phyloP scores from a whole-genome alignment of 2,329 filamentous ascomycete species.

The Pyrenophora graminea region DNA sequence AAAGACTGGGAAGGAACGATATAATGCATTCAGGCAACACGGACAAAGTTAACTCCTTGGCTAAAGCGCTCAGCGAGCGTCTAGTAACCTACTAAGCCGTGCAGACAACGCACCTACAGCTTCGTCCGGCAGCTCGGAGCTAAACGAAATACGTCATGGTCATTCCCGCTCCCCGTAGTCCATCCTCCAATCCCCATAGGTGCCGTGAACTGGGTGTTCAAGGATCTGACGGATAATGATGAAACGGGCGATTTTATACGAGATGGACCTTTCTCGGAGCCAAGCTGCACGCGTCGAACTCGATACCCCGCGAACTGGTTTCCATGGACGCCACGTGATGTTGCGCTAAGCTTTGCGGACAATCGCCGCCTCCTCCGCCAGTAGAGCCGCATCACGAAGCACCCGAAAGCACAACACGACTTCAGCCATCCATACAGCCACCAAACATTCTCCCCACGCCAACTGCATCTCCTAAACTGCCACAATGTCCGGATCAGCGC shows the following conservation, averaged over 20 bases:
- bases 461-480: background rate
- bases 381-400: conserved; percentile 25
- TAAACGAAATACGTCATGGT: conserved; percentile 25
- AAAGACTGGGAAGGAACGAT: background rate
- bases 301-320: conserved; percentile 9
- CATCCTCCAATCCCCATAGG: background rate
- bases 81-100: conserved; percentile 7
- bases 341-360: conserved; percentile 18
- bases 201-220: background rate
- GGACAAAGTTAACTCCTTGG: conserved; percentile 1
- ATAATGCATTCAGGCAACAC: background rate
- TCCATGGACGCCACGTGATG: conserved; percentile 23
- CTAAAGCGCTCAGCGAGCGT: conserved; percentile 5
- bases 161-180: conserved; percentile 3
- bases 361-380: conserved; percentile 18
- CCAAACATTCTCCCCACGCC: background rate
- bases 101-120: conserved; percentile 18
- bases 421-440: background rate
- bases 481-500: conserved; percentile 55
- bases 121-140: conserved; percentile 21
- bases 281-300: conserved; percentile 3
- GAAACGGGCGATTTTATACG: background rate
- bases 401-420: conserved; percentile 6
- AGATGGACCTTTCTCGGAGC: background rate
- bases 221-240: background rate